Conservation (phyloP, 192 early-diverging fungal genomes). For the Gonapodya prolifera region DNA sequence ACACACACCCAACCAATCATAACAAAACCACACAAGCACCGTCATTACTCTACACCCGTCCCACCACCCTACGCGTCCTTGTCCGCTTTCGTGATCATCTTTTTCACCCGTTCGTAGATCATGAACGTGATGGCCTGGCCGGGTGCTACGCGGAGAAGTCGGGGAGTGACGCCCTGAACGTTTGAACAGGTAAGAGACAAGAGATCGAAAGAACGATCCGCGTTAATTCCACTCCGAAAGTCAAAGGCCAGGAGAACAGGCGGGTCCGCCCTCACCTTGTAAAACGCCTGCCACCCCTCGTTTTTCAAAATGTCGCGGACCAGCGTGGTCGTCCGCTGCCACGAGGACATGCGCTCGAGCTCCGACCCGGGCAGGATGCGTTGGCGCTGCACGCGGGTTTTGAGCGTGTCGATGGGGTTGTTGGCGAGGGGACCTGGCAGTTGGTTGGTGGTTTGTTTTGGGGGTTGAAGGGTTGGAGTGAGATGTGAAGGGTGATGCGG, state of each 20-base stretch:
- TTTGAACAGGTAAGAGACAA: neutral
- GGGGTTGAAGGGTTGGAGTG: neutral
- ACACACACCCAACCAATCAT: no score
- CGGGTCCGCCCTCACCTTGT: neutral
- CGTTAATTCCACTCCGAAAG: neutral
- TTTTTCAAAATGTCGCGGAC: neutral
- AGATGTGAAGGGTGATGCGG: neutral
- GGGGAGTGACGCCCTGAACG: neutral
- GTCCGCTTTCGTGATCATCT: neutral
- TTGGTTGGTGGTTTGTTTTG: conserved; percentile 4
- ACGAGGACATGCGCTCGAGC: neutral
- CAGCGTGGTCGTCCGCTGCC: neutral
- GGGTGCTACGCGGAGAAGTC: conserved; percentile 63
- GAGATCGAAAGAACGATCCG: neutral
- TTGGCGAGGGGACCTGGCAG: conserved; percentile 77
- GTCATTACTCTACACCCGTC: no score
- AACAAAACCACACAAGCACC: no score
- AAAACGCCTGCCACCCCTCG: conserved; percentile 1
- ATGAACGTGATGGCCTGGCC: conserved; percentile 96
- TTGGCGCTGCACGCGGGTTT: conserved; percentile 78
- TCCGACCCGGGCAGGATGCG: conserved; percentile 1
- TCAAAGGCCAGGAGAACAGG: neutral
- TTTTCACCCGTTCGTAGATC: conserved; percentile 45
- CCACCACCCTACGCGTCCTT: neutral
- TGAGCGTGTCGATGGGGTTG: conserved; percentile 95